Conservation (phyloP, 345 rosid genomes). For the Syzygium grande region DNA sequence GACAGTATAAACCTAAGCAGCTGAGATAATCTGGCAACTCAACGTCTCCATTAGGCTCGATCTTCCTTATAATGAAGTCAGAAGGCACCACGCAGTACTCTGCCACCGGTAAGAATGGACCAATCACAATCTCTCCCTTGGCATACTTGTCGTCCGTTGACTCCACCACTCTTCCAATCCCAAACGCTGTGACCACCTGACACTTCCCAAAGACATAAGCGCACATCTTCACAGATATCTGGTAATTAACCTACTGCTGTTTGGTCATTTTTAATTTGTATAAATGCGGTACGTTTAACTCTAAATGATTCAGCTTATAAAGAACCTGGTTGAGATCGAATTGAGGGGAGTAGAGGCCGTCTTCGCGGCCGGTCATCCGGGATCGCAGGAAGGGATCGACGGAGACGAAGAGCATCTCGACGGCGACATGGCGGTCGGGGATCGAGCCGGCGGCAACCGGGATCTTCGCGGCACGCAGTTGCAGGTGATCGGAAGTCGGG, state of each 20-base stretch:
- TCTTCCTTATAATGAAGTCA: background rate
- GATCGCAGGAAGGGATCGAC: slow-evolving; percentile 31
- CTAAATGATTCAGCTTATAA: background rate
- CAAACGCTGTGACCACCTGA: slow-evolving; percentile 17
- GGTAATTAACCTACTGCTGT: background rate
- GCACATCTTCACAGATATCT: background rate
- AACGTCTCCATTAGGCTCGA: slow-evolving; percentile 9
- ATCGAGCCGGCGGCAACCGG: slow-evolving; percentile 7
- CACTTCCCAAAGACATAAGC: background rate
- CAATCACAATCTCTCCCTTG: slow-evolving; percentile 17
- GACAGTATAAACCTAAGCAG: slow-evolving; percentile 14
- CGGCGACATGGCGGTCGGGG: slow-evolving; percentile 19
- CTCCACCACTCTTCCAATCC: slow-evolving; percentile 23
- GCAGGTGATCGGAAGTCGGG: slow-evolving; percentile 32
- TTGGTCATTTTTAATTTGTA: background rate
- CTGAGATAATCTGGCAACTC: slow-evolving; percentile 21
- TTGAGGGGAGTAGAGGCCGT: slow-evolving; percentile 25
- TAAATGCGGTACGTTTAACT: background rate
- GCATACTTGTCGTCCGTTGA: slow-evolving; percentile 17
- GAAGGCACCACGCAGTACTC: slow-evolving; percentile 23
- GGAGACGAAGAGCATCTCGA: slow-evolving; percentile 27
- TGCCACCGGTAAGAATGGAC: slow-evolving; percentile 11
- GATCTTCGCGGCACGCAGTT: slow-evolving; percentile 11
- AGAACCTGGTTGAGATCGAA: slow-evolving; percentile 22
- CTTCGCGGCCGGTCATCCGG: slow-evolving; percentile 20